Conservation (phyloP, 345 rosid species). For the Gossypium sturtianum region DNA sequence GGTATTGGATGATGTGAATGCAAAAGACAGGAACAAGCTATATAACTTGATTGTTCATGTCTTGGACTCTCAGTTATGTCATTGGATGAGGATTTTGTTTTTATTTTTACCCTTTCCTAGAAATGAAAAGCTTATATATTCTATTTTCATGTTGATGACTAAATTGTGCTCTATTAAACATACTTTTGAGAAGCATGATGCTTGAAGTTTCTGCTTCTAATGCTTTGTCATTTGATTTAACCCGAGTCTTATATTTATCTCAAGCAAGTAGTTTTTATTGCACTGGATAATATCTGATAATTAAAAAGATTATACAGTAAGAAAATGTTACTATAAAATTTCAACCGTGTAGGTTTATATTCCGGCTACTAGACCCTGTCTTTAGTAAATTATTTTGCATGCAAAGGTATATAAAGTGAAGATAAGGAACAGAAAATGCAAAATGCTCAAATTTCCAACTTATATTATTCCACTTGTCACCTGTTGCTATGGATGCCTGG, state of each 20-base stretch:
- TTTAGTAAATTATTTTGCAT: neutral
- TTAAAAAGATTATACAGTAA: neutral
- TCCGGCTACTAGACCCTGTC: neutral
- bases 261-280: neutral
- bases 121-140: too few species aligned
- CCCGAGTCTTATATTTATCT: neutral
- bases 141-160: neutral
- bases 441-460: neutral
- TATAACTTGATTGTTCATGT: neutral
- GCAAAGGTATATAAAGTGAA: neutral
- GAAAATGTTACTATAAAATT: neutral
- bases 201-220: neutral
- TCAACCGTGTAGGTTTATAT: neutral
- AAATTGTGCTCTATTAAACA: neutral
- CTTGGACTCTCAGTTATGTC: neutral
- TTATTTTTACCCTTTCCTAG: neutral
- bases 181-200: neutral
- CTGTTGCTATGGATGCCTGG: constrained; percentile 13
- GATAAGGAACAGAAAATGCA: neutral
- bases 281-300: neutral
- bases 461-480: neutral
- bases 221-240: neutral
- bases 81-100: neutral
- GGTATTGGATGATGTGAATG: neutral
- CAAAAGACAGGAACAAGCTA: neutral